phyloP scores from a whole-genome alignment of 1,284 basidiomycete species.

The Leccinum insolens region DNA sequence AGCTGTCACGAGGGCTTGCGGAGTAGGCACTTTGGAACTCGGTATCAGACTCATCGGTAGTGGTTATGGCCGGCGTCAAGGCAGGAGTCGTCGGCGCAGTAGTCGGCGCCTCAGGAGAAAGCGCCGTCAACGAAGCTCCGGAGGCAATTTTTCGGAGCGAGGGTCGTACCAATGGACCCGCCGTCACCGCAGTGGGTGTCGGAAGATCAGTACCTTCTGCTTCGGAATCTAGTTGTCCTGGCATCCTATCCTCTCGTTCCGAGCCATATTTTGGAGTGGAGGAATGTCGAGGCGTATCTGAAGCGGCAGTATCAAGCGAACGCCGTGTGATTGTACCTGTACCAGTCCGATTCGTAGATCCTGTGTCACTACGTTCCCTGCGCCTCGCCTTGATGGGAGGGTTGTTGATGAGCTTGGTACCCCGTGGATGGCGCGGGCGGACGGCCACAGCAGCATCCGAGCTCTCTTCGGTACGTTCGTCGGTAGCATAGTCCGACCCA shows the following conservation, averaged over 20 bases:
- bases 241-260: constrained; percentile 32
- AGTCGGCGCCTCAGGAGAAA: constrained; percentile 32
- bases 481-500: constrained; percentile 33
- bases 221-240: constrained; percentile 30
- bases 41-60: constrained; percentile 78
- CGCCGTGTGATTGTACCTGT: constrained; percentile 24
- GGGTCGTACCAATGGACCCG: constrained; percentile 13
- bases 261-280: constrained; percentile 29
- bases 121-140: constrained; percentile 36
- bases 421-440: constrained; percentile 29
- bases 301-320: constrained; percentile 28
- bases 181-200: constrained; percentile 29
- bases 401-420: constrained; percentile 34
- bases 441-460: constrained; percentile 34
- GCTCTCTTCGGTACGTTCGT: constrained; percentile 37
- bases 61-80: constrained; percentile 43
- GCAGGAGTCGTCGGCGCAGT: constrained; percentile 43
- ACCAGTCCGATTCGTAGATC: constrained; percentile 35
- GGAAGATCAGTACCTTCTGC: constrained; percentile 26
- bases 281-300: constrained; percentile 36
- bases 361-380: constrained; percentile 38
- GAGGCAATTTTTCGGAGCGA: constrained; percentile 41
- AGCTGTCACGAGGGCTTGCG: constrained; percentile 67
- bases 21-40: constrained; percentile 87
- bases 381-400: constrained; percentile 35